Evolutionary conservation across 768 basidiomycete genomes (phyloP), one percentile per base, ranked within the genome.

Genomic region (Daedaleopsis nitida): DNA sequence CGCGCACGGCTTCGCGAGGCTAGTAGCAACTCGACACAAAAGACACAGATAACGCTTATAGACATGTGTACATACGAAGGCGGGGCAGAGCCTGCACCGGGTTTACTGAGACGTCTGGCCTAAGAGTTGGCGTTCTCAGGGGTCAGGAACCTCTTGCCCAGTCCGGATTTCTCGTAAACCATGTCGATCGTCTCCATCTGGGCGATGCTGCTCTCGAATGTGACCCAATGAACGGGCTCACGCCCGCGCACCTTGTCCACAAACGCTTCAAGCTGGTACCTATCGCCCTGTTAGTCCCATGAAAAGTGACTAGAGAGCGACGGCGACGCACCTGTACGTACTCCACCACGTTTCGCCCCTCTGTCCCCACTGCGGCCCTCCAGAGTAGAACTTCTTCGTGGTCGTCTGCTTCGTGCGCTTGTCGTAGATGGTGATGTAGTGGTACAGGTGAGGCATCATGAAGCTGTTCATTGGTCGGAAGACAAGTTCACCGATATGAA

Each of bases 331-430:
- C 37, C 59, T 52, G 59, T 60, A 71, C 42, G 85, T 81, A 39
- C 81, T 75, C 86, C 86, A 89, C 80, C 82, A 85, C 10, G 75
- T 74, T 69, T 86, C 80, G 21, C 85, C 85, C 57, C 80, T 76
- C 39, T 43, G 45, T 56, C 66, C 49, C 75, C 75, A 44, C 64
- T 67, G 12, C 58, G 57, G 45, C 32, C 65, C 53, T 57, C 60
- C 65, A 75, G 79, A 21, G 69, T 78, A 66, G 43, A 65, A 59
- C 58, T 65, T 70, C 65, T 65, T 63, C 8, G 84, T 84, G 3
- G 68, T 74, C 67, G 80, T 82, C 67, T 82, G 80, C 11, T 73
- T 75, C 39, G 64, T 66, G 55, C 60, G 64, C 62, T 68, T 69
- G 43, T 62, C 68, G 54, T 51, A 62, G 48, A 70, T 52, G 73